Percentiles rank a stretch among this genome's conserved stretches.
phyloP scores from a whole-genome alignment of 2,329 filamentous ascomycete genomes.

The Thelonectria blattea region DNA sequence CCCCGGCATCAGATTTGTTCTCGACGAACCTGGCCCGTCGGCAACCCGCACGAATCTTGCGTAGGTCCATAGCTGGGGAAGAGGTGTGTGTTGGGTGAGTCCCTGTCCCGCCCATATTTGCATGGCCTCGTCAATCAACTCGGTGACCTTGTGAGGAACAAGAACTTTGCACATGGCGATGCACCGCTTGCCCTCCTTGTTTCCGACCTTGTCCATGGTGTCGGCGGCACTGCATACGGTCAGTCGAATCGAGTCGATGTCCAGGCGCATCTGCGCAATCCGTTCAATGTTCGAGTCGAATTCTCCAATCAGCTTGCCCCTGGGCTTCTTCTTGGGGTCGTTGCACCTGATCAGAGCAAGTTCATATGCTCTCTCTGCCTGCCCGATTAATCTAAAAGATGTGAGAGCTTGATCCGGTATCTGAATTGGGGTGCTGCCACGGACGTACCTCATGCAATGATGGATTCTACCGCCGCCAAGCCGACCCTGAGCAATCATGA shows the following conservation, averaged over 20 bases:
- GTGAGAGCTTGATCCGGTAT: constrained; percentile 43
- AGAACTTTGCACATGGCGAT: constrained; percentile 92
- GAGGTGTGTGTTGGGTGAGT: constrained; percentile 85
- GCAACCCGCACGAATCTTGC: constrained; percentile 80
- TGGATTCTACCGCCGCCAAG: constrained; percentile 20
- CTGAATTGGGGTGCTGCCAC: background rate
- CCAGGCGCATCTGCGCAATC: constrained; percentile 83
- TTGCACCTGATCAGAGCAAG: constrained; percentile 19
- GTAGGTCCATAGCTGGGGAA: constrained; percentile 72
- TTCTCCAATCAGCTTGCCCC: constrained; percentile 21
- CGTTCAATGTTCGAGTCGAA: constrained; percentile 78
- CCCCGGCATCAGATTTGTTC: too few species aligned
- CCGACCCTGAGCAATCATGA: constrained; percentile 18
- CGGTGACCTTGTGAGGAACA: constrained; percentile 76
- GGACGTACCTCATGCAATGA: constrained; percentile 17
- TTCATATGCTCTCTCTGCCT: constrained; percentile 22
- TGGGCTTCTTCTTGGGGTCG: constrained; percentile 23
- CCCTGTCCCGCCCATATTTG: constrained; percentile 87
- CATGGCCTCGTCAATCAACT: constrained; percentile 88
- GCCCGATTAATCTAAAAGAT: constrained; percentile 80
- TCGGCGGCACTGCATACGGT: constrained; percentile 87
- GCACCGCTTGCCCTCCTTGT: constrained; percentile 83
- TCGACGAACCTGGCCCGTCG: constrained; percentile 67
- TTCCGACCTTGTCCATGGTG: constrained; percentile 82
- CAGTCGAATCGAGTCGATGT: constrained; percentile 85